A percentile compares a stretch with the other conserved stretches of the same genome.
phyloP scores from a whole-genome alignment of 2,329 filamentous ascomycete genomes.

The Fusarium brachygibbosum region DNA sequence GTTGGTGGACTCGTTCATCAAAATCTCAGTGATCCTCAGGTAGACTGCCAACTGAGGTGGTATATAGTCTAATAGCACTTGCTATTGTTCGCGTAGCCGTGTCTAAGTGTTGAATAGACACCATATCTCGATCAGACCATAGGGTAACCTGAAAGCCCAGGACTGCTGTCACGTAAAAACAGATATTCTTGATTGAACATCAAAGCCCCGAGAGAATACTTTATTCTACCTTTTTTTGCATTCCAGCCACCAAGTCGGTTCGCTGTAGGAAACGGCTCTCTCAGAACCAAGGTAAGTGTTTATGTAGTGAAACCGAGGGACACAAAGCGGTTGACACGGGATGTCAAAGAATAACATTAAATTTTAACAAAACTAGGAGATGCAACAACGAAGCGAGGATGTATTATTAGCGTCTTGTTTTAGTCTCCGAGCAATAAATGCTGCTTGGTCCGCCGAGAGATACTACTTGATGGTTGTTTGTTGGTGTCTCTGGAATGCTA shows the following conservation, averaged over 20 bases:
- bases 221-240: conserved; percentile 21
- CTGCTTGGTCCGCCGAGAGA: too few species aligned
- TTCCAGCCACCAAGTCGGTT: conserved; percentile 25
- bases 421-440: not conserved
- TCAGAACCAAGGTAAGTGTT: not conserved
- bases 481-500: conserved; percentile 2
- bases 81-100: not conserved
- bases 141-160: not conserved
- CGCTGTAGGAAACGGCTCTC: not conserved
- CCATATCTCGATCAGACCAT: not conserved
- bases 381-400: not conserved
- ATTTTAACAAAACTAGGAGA: too few species aligned
- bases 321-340: not conserved
- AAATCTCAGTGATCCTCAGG: not conserved
- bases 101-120: not conserved
- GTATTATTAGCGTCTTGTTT: too few species aligned
- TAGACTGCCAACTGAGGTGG: not conserved
- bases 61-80: not conserved
- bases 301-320: too few species aligned
- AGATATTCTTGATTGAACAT: not conserved
- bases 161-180: not conserved
- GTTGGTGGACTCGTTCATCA: not conserved
- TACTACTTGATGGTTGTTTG: not conserved
- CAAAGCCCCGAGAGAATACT: not conserved
- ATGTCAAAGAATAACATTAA: too few species aligned